Percentiles rank a stretch among this genome's conserved stretches.
phyloP scores from a whole-genome alignment of 164 flowering plant genomes.

The Hamamelis virginiana region DNA sequence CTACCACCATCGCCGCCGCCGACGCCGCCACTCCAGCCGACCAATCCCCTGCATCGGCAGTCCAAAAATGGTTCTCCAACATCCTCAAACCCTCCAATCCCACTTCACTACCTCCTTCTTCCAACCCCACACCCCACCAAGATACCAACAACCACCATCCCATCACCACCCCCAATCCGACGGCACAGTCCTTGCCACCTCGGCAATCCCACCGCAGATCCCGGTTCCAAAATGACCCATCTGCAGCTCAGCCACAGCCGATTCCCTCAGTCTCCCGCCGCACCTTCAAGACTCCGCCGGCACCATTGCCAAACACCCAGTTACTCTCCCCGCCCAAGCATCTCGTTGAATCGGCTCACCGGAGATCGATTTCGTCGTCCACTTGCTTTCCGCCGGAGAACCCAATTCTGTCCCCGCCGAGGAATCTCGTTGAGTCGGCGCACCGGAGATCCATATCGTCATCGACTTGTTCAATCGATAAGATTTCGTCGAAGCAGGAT shows the following conservation, averaged over 20 bases:
- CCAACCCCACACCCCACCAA: slow-evolving; percentile 4
- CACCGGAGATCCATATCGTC: slow-evolving; percentile 54
- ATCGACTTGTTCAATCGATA: slow-evolving; percentile 48
- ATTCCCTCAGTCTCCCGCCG: slow-evolving; percentile 28
- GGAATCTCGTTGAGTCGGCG: slow-evolving; percentile 41
- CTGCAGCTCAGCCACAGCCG: slow-evolving; percentile 22
- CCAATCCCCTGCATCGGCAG: slow-evolving; percentile 36
- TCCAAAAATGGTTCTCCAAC: slow-evolving; percentile 62
- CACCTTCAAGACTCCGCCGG: slow-evolving; percentile 28
- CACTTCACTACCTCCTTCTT: slow-evolving; percentile 11
- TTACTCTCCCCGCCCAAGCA: slow-evolving; percentile 54
- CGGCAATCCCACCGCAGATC: slow-evolving; percentile 46
- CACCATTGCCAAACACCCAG: slow-evolving; percentile 15
- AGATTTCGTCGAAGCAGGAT: slow-evolving; percentile 19
- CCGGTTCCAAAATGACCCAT: slow-evolving; percentile 46
- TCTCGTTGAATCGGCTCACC: slow-evolving; percentile 38
- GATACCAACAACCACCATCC: not conserved
- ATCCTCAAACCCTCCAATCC: slow-evolving; percentile 36
- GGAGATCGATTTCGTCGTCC: slow-evolving; percentile 35
- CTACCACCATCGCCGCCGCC: not conserved
- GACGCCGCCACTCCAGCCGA: slow-evolving; percentile 16
- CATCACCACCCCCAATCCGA: slow-evolving; percentile 7
- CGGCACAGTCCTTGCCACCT: slow-evolving; percentile 28
- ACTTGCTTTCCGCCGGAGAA: slow-evolving; percentile 27
- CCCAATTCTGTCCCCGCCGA: slow-evolving; percentile 45